Evolutionary conservation across 208 protist genomes (phyloP), one percentile per base, ranked within the genome.

Genomic region (Acanthamoeba lugdunensis): DNA sequence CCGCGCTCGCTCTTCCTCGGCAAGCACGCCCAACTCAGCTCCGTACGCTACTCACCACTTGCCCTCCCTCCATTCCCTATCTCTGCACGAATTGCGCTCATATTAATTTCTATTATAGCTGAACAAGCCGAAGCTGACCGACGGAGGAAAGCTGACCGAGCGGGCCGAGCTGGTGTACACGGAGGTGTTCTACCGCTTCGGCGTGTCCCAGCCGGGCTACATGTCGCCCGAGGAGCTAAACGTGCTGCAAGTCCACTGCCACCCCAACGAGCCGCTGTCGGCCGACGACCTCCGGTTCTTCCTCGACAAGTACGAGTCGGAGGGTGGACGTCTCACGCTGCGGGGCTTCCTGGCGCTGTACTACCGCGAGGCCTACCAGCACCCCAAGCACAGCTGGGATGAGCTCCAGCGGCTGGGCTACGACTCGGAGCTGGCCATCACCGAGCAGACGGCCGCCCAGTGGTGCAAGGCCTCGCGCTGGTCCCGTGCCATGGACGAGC

Each of bases 311-410:
- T 87, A 33, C 50, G 77, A 85, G 4, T 61, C 77, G 7, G 77
- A 85, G 77, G 77, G 77, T 6, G 77, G 77, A 8, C 77, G 77
- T 14, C 23, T 87, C 79, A 87, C 79, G 52, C 79, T 87, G 48
- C 79, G 79, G 8, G 79, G 79, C 79, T 87, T 87, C 79, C 52
- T 87, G 79, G 5, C 52, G 50, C 28, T 87, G 48, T 87, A 87
- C 79, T 87, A 87, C 52, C 79, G 52, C 21, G 79, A 87, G 45
- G 79, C 79, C 50, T 87, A 87, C 52, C 45, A 87, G 45, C 79
- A 87, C 52, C 79, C 79, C n/a, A 87, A 87, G 79, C 79, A 87
- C 79, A 87, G 79, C 52, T 87, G 79, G 79, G 79, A 87, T 50
- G 79, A 87, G 79, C 52, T 87, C 16, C 48, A 87, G 79, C 79